phyloP scores from a whole-genome alignment of 1,284 basidiomycete species.

The Wolfiporia cocos region DNA sequence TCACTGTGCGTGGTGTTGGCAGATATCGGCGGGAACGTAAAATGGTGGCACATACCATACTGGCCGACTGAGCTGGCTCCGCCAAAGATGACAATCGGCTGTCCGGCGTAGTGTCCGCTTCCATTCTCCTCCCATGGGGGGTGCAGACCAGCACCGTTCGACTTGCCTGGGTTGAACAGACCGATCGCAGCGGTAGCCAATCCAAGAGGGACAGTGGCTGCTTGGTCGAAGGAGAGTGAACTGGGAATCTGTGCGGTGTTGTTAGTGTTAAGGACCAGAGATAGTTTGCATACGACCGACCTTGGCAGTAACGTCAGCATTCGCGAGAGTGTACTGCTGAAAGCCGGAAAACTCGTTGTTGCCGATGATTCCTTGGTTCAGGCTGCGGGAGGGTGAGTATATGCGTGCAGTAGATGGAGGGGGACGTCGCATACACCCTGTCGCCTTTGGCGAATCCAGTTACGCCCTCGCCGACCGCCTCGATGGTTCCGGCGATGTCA shows the following conservation, averaged over 20 bases:
- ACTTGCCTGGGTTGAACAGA: constrained; percentile 27
- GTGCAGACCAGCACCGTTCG: constrained; percentile 23
- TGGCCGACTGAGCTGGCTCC: constrained; percentile 32
- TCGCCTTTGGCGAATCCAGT: constrained; percentile 38
- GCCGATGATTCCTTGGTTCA: constrained; percentile 1
- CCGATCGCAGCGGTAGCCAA: constrained; percentile 34
- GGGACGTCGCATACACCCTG: constrained; percentile 32
- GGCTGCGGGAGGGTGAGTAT: not conserved
- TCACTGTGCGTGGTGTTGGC: constrained; percentile 6
- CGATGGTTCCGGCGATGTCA: constrained; percentile 43
- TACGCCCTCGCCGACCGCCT: constrained; percentile 37
- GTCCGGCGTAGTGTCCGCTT: constrained; percentile 29
- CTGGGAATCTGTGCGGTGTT: constrained; percentile 23
- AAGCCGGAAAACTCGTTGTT: constrained; percentile 14
- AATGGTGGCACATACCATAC: constrained; percentile 18
- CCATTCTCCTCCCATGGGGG: constrained; percentile 26
- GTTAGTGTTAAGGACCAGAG: constrained; percentile 11
- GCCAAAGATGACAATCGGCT: constrained; percentile 31
- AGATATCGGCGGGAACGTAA: not conserved
- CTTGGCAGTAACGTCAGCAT: constrained; percentile 19
- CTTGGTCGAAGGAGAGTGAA: constrained; percentile 26
- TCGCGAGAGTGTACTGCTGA: constrained; percentile 21
- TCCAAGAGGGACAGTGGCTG: constrained; percentile 33
- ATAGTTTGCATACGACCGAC: constrained; percentile 2
- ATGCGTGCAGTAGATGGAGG: not conserved